Percentiles rank a stretch among this genome's conserved stretches.
Conservation (phyloP, 768 basidiomycete species). For the Auricularia sp. region DNA sequence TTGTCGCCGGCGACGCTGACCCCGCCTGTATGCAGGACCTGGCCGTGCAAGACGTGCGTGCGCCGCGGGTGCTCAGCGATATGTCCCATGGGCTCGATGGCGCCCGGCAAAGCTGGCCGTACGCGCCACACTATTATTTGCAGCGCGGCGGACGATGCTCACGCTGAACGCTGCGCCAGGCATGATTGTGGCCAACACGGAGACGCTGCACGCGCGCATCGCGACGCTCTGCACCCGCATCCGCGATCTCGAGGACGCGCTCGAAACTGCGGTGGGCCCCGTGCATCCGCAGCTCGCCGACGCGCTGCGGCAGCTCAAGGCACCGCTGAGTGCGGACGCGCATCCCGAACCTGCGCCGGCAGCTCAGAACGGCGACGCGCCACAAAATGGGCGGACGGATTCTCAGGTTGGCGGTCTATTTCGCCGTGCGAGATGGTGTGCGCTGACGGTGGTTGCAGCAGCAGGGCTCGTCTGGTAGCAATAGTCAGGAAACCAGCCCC, state of each 20-base stretch:
- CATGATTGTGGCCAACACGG: not conserved
- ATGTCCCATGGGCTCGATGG: not conserved
- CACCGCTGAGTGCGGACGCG: not conserved
- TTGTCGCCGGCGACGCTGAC: not conserved
- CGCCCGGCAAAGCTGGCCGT: not conserved
- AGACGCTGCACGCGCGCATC: not conserved
- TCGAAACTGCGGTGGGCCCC: not conserved
- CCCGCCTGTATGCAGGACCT: not conserved
- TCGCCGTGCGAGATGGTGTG: too few relatives aligned
- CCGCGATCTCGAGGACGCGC: not conserved
- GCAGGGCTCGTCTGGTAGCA: too few relatives aligned
- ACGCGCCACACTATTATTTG: not conserved
- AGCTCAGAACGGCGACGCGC: not conserved
- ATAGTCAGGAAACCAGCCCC: too few relatives aligned
- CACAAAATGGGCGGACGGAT: not conserved
- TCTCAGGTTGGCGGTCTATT: not conserved
- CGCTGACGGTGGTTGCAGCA: too few relatives aligned
- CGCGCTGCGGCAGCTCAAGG: not conserved
- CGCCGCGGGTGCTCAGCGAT: not conserved
- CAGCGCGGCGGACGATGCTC: not conserved
- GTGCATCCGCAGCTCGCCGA: not conserved
- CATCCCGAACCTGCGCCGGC: not conserved
- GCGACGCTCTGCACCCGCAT: not conserved
- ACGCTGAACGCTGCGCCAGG: not conserved
- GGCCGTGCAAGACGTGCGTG: not conserved